Conservation (phyloP, 306 rosid species). For the Fragaria vesca region DNA sequence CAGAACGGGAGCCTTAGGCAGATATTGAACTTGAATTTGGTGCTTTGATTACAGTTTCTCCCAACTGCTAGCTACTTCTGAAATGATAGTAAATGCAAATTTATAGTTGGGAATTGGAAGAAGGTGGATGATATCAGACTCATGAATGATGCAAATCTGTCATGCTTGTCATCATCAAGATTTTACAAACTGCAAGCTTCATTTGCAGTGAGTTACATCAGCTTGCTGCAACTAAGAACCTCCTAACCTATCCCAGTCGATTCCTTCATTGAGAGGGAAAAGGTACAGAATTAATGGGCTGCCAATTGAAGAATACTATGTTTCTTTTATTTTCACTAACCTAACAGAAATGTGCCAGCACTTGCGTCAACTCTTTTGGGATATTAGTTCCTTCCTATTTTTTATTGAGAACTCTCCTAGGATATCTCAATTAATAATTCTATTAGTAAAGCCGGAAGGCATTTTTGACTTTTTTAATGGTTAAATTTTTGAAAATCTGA, state of each 20-base stretch:
- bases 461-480: no score
- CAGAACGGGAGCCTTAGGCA: slow-evolving; percentile 1
- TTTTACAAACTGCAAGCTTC: slow-evolving; percentile 14
- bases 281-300: background rate
- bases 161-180: slow-evolving; percentile 22
- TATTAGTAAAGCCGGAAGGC: no score
- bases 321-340: background rate
- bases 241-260: slow-evolving; percentile 14
- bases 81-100: slow-evolving; percentile 36
- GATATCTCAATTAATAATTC: no score
- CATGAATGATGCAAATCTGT: slow-evolving; percentile 21
- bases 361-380: background rate
- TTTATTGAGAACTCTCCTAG: no score
- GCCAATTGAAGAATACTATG: slow-evolving; percentile 1
- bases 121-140: slow-evolving; percentile 21
- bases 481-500: no score
- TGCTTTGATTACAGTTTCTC: slow-evolving; percentile 21
- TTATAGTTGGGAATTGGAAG: slow-evolving; percentile 25
- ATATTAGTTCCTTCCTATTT: no score
- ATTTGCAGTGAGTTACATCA: background rate
- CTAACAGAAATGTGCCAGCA: background rate
- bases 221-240: background rate
- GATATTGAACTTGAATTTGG: background rate
- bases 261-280: slow-evolving; percentile 15
- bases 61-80: slow-evolving; percentile 38